These are phyloP conservation scores for Funneliformis geosporum DNA, from an alignment of 192 early-diverging fungal genomes.

Conservation along the genomic window DNA sequence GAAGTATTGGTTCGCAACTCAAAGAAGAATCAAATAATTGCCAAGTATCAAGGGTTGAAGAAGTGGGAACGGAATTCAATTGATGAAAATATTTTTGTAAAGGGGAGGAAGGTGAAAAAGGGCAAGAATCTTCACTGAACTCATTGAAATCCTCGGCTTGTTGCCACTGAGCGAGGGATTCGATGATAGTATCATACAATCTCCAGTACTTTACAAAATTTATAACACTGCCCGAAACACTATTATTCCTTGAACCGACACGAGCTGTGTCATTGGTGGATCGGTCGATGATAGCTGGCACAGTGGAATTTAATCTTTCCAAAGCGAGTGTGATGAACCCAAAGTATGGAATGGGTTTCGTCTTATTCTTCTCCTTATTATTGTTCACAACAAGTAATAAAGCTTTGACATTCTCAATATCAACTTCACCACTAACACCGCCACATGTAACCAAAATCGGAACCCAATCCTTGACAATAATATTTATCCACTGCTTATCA, in stretches of 20 bases:
- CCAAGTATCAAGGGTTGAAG: constrained; percentile 36
- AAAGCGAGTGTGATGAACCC: constrained; percentile 61
- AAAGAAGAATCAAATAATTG: constrained; percentile 45
- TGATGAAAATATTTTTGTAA: constrained; percentile 45
- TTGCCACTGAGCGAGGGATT: background rate
- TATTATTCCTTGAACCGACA: constrained; percentile 23
- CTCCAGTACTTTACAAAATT: constrained; percentile 46
- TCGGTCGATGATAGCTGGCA: constrained; percentile 34
- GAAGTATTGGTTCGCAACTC: constrained; percentile 42
- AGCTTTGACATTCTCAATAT: constrained; percentile 38
- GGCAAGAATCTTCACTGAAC: background rate
- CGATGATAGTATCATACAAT: constrained; percentile 41
- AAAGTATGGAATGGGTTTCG: constrained; percentile 57
- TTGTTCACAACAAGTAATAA: constrained; percentile 27
- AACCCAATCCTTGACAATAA: constrained; percentile 60
- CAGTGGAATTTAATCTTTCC: constrained; percentile 44
- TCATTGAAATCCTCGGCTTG: background rate
- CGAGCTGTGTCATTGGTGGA: background rate
- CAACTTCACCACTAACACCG: constrained; percentile 55
- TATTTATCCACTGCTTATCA: constrained; percentile 43
- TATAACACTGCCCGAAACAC: constrained; percentile 28
- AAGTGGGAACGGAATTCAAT: constrained; percentile 37
- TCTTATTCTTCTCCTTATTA: constrained; percentile 27
- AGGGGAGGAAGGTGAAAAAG: constrained; percentile 4
- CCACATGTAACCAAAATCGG: constrained; percentile 41